phyloP scores from a whole-genome alignment of 2,329 filamentous ascomycete species.

The Dactylellina parvicollis region DNA sequence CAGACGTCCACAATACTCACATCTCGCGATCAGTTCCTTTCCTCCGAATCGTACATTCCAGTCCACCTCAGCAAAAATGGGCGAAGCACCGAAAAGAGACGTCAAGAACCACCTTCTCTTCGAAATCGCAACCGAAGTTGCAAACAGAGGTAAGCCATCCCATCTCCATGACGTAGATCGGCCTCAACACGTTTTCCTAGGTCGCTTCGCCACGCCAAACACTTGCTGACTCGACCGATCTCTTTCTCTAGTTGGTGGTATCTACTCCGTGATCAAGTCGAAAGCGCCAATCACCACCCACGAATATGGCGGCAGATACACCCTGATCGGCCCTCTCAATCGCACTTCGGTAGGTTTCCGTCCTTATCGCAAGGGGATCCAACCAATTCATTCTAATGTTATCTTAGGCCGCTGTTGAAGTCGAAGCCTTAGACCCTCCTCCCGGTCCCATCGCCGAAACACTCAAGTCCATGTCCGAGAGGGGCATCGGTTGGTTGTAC shows the following conservation, averaged over 20 bases:
- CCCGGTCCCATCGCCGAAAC: constrained; percentile 81
- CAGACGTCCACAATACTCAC: constrained; percentile 11
- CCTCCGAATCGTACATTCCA: constrained; percentile 19
- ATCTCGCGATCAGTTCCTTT: constrained; percentile 1
- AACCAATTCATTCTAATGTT: background rate
- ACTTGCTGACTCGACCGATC: constrained; percentile 37
- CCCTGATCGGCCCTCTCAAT: constrained; percentile 92
- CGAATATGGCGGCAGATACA: constrained; percentile 98
- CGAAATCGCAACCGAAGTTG: constrained; percentile 95
- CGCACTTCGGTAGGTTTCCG: constrained; percentile 76
- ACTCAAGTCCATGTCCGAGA: constrained; percentile 90
- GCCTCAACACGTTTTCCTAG: constrained; percentile 40
- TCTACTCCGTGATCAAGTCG: constrained; percentile 99
- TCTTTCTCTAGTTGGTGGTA: constrained; percentile 79
- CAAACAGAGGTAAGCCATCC: constrained; percentile 79
- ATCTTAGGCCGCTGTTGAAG: constrained; percentile 88
- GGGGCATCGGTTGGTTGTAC: constrained; percentile 89
- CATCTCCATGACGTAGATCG: constrained; percentile 41
- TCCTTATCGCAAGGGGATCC: background rate
- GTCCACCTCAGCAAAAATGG: constrained; percentile 29
- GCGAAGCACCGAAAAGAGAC: constrained; percentile 66
- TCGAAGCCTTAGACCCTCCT: constrained; percentile 88
- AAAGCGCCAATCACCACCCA: constrained; percentile 97
- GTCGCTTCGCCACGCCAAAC: constrained; percentile 28
- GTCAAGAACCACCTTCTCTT: constrained; percentile 96